These are phyloP conservation scores for Solanum hybrid DNA, from an alignment of 305 asterid genomes.

Conservation along the genomic window DNA sequence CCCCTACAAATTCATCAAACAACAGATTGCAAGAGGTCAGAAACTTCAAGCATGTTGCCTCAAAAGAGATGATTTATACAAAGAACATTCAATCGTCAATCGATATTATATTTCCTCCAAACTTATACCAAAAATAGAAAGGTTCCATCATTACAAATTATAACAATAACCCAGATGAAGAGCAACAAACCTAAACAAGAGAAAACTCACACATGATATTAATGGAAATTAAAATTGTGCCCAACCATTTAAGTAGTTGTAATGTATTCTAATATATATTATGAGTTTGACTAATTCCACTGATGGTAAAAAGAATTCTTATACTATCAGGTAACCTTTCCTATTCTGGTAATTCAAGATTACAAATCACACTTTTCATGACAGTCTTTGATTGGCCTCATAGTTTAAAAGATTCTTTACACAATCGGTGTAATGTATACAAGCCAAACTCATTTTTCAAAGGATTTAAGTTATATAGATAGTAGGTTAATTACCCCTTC, in stretches of 20 bases:
- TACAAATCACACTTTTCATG: not conserved
- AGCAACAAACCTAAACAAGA: not conserved
- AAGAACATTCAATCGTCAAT: not conserved
- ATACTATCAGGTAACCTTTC: not conserved
- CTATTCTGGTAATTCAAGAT: not conserved
- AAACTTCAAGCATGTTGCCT: not conserved
- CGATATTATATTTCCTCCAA: not conserved
- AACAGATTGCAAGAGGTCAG: not conserved
- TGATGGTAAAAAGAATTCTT: not conserved
- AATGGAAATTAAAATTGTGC: not conserved
- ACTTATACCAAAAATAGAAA: not conserved
- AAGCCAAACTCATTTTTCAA: not conserved
- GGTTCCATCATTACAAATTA: not conserved
- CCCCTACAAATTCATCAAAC: conserved; percentile 2
- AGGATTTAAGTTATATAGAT: not conserved
- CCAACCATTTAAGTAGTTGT: not conserved
- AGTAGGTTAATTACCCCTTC: not conserved
- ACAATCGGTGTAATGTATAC: not conserved
- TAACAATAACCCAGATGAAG: not conserved
- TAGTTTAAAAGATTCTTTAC: not conserved
- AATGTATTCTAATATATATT: not conserved
- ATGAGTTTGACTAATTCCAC: not conserved
- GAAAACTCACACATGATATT: not conserved
- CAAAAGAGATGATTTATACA: not conserved
- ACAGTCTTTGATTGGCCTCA: not conserved